Percentiles rank a stretch among this genome's conserved stretches.
These are phyloP conservation scores for Nakaseomyces uthaithaninus DNA, from an alignment of 1,139 yeast genomes.

Conservation along the genomic window DNA sequence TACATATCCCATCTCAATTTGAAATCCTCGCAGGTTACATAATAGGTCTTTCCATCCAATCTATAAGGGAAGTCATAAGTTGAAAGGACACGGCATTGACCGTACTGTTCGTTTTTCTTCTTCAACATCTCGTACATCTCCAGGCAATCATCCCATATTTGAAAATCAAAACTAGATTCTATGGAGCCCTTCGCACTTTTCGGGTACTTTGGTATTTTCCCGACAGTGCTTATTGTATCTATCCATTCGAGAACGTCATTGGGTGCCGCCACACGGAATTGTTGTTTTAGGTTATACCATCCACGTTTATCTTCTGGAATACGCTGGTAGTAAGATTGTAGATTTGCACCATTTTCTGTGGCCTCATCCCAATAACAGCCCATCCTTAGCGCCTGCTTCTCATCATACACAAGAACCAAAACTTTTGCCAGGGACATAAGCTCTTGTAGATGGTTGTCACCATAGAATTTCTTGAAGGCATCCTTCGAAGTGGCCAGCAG, in stretches of 20 bases:
- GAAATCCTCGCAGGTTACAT: slow-evolving; percentile 36
- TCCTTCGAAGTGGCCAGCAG: slow-evolving; percentile 36
- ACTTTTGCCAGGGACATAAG: slow-evolving; percentile 33
- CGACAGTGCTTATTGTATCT: slow-evolving; percentile 31
- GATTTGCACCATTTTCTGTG: slow-evolving; percentile 29
- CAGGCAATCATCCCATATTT: slow-evolving; percentile 35
- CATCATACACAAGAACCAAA: slow-evolving; percentile 36
- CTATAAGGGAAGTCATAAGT: slow-evolving; percentile 40
- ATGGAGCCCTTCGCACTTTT: slow-evolving; percentile 14
- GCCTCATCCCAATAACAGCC: slow-evolving; percentile 37
- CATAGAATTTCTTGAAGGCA: slow-evolving; percentile 36
- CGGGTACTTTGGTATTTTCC: slow-evolving; percentile 31
- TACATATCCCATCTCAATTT: slow-evolving; percentile 39
- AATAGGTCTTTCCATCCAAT: slow-evolving; percentile 37
- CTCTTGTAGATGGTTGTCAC: slow-evolving; percentile 36
- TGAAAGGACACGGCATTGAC: slow-evolving; percentile 36
- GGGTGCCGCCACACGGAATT: slow-evolving; percentile 37
- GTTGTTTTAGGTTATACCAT: slow-evolving; percentile 31
- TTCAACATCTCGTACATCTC: slow-evolving; percentile 33
- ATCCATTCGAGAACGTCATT: slow-evolving; percentile 36
- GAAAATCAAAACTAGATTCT: slow-evolving; percentile 31
- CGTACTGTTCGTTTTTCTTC: slow-evolving; percentile 26
- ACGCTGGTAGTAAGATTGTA: slow-evolving; percentile 16
- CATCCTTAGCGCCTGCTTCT: slow-evolving; percentile 37
- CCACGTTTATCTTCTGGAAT: slow-evolving; percentile 16